Evolutionary conservation across 1,139 yeast species (phyloP).

Genomic region (Geotrichum phurueaensis): DNA sequence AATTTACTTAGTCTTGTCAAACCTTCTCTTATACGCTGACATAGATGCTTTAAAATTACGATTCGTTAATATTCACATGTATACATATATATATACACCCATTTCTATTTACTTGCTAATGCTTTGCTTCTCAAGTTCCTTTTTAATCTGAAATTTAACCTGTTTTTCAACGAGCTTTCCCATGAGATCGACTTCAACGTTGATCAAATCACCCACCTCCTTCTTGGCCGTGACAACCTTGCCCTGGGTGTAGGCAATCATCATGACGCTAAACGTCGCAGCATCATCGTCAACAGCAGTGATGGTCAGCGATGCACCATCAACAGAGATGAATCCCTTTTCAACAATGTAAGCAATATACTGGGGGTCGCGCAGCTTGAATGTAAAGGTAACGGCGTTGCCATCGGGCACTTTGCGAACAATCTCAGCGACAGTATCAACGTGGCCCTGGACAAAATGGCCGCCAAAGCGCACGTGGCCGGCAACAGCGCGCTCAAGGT

Average conservation of each 20-base stretch:
- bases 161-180: conserved; percentile 91
- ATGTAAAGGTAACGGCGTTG: conserved; percentile 71
- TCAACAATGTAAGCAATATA: conserved; percentile 76
- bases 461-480: conserved; percentile 89
- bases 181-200: conserved; percentile 88
- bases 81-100: too few species aligned
- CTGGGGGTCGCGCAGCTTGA: conserved; percentile 58
- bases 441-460: conserved; percentile 96
- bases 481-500: conserved; percentile 84
- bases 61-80: too few species aligned
- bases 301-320: conserved; percentile 91
- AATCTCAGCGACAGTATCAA: conserved; percentile 79
- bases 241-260: conserved; percentile 85
- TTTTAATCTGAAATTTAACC: conserved; percentile 54
- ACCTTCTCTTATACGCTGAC: neutral
- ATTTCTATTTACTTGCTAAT: conserved; percentile 20
- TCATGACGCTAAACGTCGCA: conserved; percentile 71
- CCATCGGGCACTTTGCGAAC: conserved; percentile 55
- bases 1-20: too few species aligned
- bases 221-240: conserved; percentile 71
- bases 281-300: conserved; percentile 58
- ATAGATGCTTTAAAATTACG: too few species aligned
- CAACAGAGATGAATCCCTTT: conserved; percentile 86
- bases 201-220: conserved; percentile 57
- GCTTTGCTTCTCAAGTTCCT: conserved; percentile 29